Conservation (phyloP, 2,329 filamentous ascomycete genomes). For the Coniochaeta pulveracea region DNA sequence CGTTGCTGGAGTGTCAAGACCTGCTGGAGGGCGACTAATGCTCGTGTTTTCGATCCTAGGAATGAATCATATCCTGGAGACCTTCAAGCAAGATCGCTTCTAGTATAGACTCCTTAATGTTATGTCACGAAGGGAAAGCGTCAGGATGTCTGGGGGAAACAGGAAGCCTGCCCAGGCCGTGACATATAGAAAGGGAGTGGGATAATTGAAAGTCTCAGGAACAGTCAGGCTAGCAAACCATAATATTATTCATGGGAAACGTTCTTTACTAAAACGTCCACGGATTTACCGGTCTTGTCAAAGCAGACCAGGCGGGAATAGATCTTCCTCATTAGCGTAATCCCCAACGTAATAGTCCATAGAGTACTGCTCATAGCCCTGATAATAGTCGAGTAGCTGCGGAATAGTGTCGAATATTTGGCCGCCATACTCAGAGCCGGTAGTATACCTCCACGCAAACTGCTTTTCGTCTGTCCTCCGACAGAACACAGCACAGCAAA, state of each 20-base stretch:
- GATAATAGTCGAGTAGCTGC: background rate
- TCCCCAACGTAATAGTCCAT: background rate
- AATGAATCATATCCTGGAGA: background rate
- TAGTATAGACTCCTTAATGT: background rate
- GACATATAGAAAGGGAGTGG: background rate
- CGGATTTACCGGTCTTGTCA: background rate
- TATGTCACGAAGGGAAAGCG: too few relatives aligned
- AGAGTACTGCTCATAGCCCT: background rate
- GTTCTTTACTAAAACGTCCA: background rate
- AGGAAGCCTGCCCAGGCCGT: background rate
- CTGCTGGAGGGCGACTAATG: background rate
- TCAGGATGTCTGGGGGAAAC: too few relatives aligned
- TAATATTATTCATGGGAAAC: background rate
- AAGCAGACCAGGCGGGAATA: background rate
- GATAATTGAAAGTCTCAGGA: background rate
- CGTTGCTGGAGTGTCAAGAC: background rate
- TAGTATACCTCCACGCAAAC: slow-evolving; percentile 1
- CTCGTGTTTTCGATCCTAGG: background rate
- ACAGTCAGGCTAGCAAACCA: background rate
- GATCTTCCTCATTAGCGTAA: background rate
- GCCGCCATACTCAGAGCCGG: background rate
- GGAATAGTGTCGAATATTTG: background rate
- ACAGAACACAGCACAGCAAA: slow-evolving; percentile 2
- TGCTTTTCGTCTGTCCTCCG: background rate
- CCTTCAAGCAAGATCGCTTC: background rate